Conservation (phyloP, 2,329 filamentous ascomycete species). For the Exophiala alcalophila region DNA sequence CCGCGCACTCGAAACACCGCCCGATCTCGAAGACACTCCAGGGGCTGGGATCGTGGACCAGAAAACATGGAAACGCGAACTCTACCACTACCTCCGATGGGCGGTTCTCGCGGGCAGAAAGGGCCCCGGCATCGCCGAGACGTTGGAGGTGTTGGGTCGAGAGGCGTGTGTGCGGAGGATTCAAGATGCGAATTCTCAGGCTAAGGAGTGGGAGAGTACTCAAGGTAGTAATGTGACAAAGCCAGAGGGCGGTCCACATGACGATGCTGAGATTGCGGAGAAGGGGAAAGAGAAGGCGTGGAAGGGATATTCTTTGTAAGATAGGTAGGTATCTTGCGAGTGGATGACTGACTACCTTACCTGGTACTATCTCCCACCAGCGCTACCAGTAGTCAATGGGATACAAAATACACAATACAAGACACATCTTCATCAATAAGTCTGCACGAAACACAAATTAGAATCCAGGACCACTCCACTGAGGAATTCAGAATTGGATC, state of each 20-base stretch:
- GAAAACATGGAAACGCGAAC: slow-evolving; percentile 38
- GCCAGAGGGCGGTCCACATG: slow-evolving; percentile 13
- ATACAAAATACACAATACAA: too few species aligned
- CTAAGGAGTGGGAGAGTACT: slow-evolving; percentile 15
- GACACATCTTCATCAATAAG: too few species aligned
- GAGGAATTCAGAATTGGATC: too few species aligned
- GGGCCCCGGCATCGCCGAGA: slow-evolving; percentile 53
- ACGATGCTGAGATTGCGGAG: too few species aligned
- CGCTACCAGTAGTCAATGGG: too few species aligned
- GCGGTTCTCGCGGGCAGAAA: slow-evolving; percentile 52
- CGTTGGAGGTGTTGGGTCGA: slow-evolving; percentile 56
- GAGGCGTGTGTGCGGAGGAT: slow-evolving; percentile 49
- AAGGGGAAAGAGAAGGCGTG: slow-evolving; percentile 27
- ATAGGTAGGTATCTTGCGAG: not conserved
- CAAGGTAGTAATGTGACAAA: slow-evolving; percentile 10
- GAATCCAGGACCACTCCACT: too few species aligned
- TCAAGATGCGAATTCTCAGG: slow-evolving; percentile 37
- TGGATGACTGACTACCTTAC: not conserved
- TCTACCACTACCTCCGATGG: slow-evolving; percentile 58
- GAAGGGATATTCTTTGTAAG: slow-evolving; percentile 19
- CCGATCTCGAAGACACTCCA: not conserved
- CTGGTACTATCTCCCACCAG: slow-evolving; percentile 1
- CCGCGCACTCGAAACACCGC: slow-evolving; percentile 11
- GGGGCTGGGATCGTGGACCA: slow-evolving; percentile 3
- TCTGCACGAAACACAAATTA: too few species aligned